phyloP scores from a whole-genome alignment of 495 filamentous ascomycete species.

The Paragyromitra xinjiangensis region DNA sequence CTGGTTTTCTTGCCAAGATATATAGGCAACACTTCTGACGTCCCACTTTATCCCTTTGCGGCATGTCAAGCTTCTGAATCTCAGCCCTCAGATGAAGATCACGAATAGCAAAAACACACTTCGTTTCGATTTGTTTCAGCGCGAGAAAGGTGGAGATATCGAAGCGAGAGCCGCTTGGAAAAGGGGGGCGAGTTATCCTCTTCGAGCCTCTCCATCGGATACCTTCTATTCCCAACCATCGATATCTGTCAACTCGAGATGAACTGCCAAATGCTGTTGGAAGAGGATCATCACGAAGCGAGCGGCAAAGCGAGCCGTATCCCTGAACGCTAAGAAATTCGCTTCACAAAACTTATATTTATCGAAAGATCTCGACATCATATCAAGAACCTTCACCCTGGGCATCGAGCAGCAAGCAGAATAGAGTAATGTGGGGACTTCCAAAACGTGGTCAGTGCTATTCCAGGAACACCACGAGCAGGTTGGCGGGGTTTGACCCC shows the following conservation, averaged over 20 bases:
- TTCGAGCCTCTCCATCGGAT: not conserved
- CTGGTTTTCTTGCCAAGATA: conserved; percentile 31
- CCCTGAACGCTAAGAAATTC: conserved; percentile 34
- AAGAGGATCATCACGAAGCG: conserved; percentile 18
- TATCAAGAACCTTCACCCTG: conserved; percentile 21
- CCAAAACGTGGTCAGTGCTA: conserved; percentile 48
- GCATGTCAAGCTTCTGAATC: conserved; percentile 23
- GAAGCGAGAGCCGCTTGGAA: conserved; percentile 29
- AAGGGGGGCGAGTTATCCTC: not conserved
- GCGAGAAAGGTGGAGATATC: conserved; percentile 23
- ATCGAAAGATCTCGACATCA: conserved; percentile 41
- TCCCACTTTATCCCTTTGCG: conserved; percentile 31
- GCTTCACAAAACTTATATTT: conserved; percentile 41
- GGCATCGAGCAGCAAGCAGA: conserved; percentile 4
- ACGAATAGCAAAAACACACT: conserved; percentile 36
- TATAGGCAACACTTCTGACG: conserved; percentile 43
- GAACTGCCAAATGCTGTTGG: not conserved
- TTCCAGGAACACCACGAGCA: conserved; percentile 40
- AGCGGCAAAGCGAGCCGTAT: conserved; percentile 35
- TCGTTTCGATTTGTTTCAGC: conserved; percentile 47
- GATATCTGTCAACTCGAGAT: not conserved
- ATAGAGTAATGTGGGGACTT: conserved; percentile 33
- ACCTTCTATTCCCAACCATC: conserved; percentile 20
- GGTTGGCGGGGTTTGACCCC: conserved; percentile 43
- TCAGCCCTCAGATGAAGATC: conserved; percentile 38